phyloP scores from a whole-genome alignment of 73 alveolate species.

The Paramecium octaurelia region DNA sequence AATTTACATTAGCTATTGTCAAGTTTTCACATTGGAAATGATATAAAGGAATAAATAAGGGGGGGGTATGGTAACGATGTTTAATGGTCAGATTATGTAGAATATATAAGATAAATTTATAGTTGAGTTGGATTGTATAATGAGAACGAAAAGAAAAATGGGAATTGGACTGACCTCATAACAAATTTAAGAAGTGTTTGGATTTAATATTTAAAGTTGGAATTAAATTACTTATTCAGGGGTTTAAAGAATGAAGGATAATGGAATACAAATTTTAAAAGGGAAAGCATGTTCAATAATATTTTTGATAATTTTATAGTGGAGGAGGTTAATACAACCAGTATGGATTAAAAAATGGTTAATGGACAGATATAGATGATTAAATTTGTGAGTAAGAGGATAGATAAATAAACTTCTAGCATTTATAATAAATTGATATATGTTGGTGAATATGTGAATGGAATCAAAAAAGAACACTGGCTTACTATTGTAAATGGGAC shows the following conservation, averaged over 20 bases:
- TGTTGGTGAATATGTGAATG: background rate
- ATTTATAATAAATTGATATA: background rate
- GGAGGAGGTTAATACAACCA: background rate
- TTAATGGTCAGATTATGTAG: background rate
- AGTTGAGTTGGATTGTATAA: background rate
- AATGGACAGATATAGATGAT: background rate
- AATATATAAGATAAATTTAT: background rate
- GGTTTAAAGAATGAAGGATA: background rate
- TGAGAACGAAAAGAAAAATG: background rate
- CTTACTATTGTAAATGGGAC: background rate
- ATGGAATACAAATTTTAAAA: background rate
- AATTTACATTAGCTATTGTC: background rate
- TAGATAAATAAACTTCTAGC: background rate
- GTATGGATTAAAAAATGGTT: background rate
- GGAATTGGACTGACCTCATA: background rate
- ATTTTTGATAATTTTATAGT: background rate
- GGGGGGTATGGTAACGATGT: background rate
- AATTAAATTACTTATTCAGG: background rate
- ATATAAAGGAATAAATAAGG: background rate
- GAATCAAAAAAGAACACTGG: background rate
- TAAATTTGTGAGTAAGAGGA: background rate
- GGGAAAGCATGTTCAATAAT: background rate
- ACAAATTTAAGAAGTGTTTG: background rate
- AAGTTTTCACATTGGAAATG: background rate
- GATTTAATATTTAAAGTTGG: background rate